Evolutionary conservation across 23 red algal species (phyloP), one percentile per base, ranked within the genome.

Genomic region (Gracilaria domingensis): DNA sequence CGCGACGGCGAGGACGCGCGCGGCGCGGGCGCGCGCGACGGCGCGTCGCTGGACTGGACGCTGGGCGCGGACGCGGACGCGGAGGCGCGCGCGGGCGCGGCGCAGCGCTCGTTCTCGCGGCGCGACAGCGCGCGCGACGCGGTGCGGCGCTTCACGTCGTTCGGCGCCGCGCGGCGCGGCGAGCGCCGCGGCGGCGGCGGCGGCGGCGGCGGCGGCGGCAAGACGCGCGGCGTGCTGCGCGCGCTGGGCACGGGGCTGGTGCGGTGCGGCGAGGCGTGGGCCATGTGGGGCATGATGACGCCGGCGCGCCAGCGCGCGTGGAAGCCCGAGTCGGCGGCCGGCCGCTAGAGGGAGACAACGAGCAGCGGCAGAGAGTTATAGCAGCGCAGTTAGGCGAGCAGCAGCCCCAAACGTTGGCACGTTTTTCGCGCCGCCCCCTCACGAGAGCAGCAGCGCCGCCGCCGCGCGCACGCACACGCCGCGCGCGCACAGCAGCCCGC

Each of bases 231-330:
- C 8, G 59, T 55, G 51, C 17, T 55, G 51, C 51, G 51, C 51
- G 59, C 59, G 59, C 4, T 69, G 64, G 64, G 64, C 6, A 2
- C 2, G 8, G 64, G 29, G 64, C 32, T 69, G 2, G 7, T 69
- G 64, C 64, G 30, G 5, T 69, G 64, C 64, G 64, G 64, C 9
- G 16, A 32, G 26, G 64, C 64, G 30, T 69, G 64, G 64, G 64
- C 64, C 32, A 69, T 69, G 64, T 69, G 64, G 64, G 64, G 26
- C 32, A 28, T 32, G 64, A 20, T 69, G 59, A 29, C 59, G 24
- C 24, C 59, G 59, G 59, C 64, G 64, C 64, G 64, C 64, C 64
- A 55, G 9, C 51, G 51, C 51, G 51, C 51, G 51, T 55, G 51
- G 51, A 55, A 7, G 51, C 51, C 51, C 1, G 51, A 55, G 51